A percentile compares a stretch with the other conserved stretches of the same genome.
phyloP scores from a whole-genome alignment of 1,284 basidiomycete species.

The Trametes pubescens region DNA sequence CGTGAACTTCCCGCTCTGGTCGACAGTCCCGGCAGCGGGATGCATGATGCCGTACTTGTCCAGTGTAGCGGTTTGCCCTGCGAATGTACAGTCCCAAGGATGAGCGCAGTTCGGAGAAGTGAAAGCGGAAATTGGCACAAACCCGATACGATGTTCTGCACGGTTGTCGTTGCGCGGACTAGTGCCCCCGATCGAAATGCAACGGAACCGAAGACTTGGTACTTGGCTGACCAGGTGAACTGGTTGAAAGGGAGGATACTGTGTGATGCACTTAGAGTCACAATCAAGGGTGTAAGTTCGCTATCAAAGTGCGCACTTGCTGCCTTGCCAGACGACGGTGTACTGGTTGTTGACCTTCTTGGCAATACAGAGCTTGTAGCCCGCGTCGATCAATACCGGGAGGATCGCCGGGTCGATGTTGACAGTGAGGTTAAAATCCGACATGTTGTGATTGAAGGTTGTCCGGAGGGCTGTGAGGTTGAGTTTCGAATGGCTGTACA shows the following conservation, averaged over 20 bases:
- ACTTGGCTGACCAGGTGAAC: not conserved
- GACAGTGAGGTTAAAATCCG: not conserved
- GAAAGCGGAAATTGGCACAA: not conserved
- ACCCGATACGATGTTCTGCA: not conserved
- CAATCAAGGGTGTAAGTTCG: not conserved
- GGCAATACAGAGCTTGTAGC: constrained; percentile 3
- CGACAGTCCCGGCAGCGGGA: not conserved
- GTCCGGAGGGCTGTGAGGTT: not conserved
- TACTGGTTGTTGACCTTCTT: constrained; percentile 7
- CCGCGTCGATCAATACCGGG: not conserved
- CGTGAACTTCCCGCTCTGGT: constrained; percentile 1
- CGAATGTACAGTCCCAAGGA: not conserved
- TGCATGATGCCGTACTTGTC: constrained; percentile 1
- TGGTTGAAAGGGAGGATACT: not conserved
- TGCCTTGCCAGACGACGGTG: constrained; percentile 7
- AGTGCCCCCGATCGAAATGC: not conserved
- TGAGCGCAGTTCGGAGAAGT: not conserved
- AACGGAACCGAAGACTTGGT: constrained; percentile 4
- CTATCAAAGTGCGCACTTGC: not conserved
- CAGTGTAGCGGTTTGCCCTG: not conserved
- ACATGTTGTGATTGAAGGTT: not conserved
- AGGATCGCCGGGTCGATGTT: not conserved
- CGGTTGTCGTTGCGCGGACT: not conserved
- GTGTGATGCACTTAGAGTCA: not conserved
- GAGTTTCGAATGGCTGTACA: not conserved